phyloP scores from a whole-genome alignment of 106 monocot genomes.

The Dendrobium chrysotoxum region DNA sequence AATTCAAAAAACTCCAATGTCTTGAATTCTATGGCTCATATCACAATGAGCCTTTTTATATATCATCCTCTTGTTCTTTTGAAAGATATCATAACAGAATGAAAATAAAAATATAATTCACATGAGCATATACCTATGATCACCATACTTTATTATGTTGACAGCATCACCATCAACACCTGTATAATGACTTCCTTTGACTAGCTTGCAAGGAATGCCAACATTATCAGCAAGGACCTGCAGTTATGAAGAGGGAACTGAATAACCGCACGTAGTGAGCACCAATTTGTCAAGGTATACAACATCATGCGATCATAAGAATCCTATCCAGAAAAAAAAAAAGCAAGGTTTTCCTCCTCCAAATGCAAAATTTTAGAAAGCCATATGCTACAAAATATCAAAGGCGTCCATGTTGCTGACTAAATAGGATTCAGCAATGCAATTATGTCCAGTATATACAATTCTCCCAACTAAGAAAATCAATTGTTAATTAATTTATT shows the following conservation, averaged over 20 bases:
- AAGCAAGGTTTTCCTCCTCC: background rate
- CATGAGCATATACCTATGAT: slow-evolving; percentile 36
- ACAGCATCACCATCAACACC: slow-evolving; percentile 94
- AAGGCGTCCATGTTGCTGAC: background rate
- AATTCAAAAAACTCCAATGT: background rate
- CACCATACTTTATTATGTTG: slow-evolving; percentile 75
- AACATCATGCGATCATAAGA: background rate
- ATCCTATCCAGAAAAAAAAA: background rate
- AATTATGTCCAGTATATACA: background rate
- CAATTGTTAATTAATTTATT: background rate
- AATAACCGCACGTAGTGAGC: background rate
- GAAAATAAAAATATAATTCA: background rate
- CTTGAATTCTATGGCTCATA: background rate
- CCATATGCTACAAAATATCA: background rate
- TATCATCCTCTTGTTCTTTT: background rate
- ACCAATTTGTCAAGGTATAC: background rate
- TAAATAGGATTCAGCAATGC: background rate
- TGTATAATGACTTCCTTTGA: slow-evolving; percentile 97
- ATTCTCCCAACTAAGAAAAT: background rate
- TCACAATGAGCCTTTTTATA: background rate
- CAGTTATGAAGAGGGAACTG: slow-evolving; percentile 10
- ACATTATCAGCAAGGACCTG: slow-evolving; percentile 95
- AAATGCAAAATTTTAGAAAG: background rate
- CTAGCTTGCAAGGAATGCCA: slow-evolving; percentile 84
- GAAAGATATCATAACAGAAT: background rate